Base-by-base conservation (phyloP, 169 alveolate species). In the Hepatocystis sp. region DNA sequence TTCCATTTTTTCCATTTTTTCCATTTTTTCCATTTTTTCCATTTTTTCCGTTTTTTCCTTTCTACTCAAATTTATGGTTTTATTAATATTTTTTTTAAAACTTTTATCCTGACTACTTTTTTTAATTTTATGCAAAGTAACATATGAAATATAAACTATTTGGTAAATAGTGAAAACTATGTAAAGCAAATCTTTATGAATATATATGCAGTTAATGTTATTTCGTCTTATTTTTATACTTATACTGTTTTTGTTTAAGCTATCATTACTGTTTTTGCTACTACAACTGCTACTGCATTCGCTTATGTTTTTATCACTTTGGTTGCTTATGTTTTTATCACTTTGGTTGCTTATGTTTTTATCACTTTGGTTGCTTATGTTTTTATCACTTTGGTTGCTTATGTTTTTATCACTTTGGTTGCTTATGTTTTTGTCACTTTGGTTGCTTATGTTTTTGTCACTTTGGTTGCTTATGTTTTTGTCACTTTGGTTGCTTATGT, bases 121-220 rank as follows among this genome's bases (percentile, higher is more conserved):
- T 52, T 63, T 34, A 51, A 81, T 81, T 17, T 49, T 25, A 40
- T 34, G 19, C 30, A 81, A 51, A 47, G 63, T 28, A n/a, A 21
- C n/a, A 11, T 61, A 61, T 2, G 89, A 81, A n/a, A 34, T 61
- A 55, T 32, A 52, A 2, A 56, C 84, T 25, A 81, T 63, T 13
- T 52, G 63, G 36, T 81, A 81, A 47, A 81, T 53, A 40, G 17
- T 30, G 34, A 81, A 47, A 10, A 81, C 61, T 15, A 81, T 10
- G 46, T 61, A 64, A 19, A 81, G 10, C 25, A 81, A 23, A 21
- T 63, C 63, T 23, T 51, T 81, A 81, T 81, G 89, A 53, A 81
- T 81, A 23, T 47, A 36, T 42, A 81, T 55, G 8, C 84, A 81
- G 23, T 39, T 63, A 39, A 81, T 40, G 21, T 66, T 63, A 55